A percentile compares a stretch with the other conserved stretches of the same genome.
Evolutionary conservation across 306 rosid genomes (phyloP).

Genomic region (Lablab purpureus): DNA sequence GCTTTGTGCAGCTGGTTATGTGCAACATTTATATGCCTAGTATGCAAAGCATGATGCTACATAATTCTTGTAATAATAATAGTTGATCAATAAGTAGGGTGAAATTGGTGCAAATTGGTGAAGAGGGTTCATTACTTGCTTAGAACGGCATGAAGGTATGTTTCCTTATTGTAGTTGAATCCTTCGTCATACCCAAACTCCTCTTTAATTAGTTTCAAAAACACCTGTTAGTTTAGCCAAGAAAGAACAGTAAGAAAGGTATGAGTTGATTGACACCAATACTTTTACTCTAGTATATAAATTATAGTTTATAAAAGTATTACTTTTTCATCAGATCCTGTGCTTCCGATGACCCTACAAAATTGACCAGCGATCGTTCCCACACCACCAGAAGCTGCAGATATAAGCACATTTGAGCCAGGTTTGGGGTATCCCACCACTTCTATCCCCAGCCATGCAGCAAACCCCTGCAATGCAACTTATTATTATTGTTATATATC

Average conservation of each 20-base stretch:
- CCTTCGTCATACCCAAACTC: slow-evolving; percentile 66
- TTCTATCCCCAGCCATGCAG: slow-evolving; percentile 63
- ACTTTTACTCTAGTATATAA: background rate
- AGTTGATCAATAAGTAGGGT: no score
- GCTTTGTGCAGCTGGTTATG: no score
- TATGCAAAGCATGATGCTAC: no score
- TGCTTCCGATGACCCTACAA: slow-evolving; percentile 61
- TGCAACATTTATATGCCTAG: no score
- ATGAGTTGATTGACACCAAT: background rate
- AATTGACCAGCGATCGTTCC: slow-evolving; percentile 64
- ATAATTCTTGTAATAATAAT: no score
- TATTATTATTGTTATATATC: background rate
- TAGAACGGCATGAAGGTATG: slow-evolving; percentile 54
- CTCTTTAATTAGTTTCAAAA: slow-evolving; percentile 51
- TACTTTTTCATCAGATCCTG: slow-evolving; percentile 64
- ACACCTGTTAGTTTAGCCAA: background rate
- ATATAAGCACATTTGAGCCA: slow-evolving; percentile 57
- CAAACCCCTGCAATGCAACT: slow-evolving; percentile 51
- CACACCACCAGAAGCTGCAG: slow-evolving; percentile 63
- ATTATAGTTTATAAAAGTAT: background rate
- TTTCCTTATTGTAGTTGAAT: slow-evolving; percentile 60
- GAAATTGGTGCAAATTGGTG: background rate
- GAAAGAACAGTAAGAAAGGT: background rate
- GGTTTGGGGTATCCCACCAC: slow-evolving; percentile 53
- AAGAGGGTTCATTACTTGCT: slow-evolving; percentile 41